Evolutionary conservation across 192 early-diverging fungal genomes (phyloP), one percentile per base, ranked within the genome.

Genomic region (Backusella psychrophila): DNA sequence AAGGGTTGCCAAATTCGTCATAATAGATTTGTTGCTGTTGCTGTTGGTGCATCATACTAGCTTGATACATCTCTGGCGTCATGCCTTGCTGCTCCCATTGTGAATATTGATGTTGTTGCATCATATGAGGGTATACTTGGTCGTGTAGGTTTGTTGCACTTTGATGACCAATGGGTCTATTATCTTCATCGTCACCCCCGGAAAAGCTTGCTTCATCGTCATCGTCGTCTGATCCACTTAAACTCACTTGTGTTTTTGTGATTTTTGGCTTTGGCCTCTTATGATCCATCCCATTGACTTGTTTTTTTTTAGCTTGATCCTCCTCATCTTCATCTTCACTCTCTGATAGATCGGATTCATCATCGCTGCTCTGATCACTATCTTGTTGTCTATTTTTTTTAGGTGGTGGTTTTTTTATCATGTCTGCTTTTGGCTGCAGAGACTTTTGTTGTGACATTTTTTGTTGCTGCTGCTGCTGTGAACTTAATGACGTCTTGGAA

Each of bases 321-420:
- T 63, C 66, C 26, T 65, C 71, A 14, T 80, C 76, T 36, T 74
- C 73, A n/a, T 77, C 23, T 26, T 63, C 56, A 26, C 56, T 63
- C 26, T 63, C 68, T 23, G 68, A 69, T 41, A 69, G 15, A 23
- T 21, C 68, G 23, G 34, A 38, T 9, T 17, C 39, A 31, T 71
- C 41, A 29, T 71, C 39, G 17, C 23, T 38, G 26, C 56, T 63
- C 12, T 63, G 56, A 63, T 63, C 56, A 29, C 56, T 63, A 63
- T 63, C 56, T 63, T 63, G 56, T 63, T 63, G 56, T 29, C 26
- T 63, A 14, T 63, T 63, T 63, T 23, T 29, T 63, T 23, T 63
- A 63, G 29, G 26, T 29, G 56, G 9, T 63, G 56, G 0, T 4
- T 29, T 63, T 4, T 63, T 63, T 26, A 23, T 3, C 23, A 12